Conservation (phyloP, 495 filamentous ascomycete genomes). For the Pseudomonodictys pantanalensis region DNA sequence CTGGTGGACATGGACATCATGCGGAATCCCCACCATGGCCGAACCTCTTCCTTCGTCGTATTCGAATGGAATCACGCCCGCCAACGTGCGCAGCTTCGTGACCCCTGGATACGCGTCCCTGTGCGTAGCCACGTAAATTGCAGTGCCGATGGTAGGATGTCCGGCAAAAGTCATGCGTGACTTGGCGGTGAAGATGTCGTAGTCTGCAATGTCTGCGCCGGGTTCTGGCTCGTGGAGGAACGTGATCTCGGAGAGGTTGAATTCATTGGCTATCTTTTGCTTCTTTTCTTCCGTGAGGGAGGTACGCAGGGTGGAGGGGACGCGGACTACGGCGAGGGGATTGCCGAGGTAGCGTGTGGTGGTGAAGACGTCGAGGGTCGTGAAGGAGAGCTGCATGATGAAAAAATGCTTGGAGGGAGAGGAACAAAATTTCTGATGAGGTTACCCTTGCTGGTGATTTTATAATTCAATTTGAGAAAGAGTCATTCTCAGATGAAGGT, state of each 20-base stretch:
- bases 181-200: conserved; percentile 69
- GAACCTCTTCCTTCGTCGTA: neutral
- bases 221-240: conserved; percentile 60
- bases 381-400: conserved; percentile 41
- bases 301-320: conserved; percentile 42
- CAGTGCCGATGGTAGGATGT: conserved; percentile 72
- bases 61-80: conserved; percentile 11
- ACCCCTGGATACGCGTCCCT: neutral
- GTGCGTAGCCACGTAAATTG: conserved; percentile 47
- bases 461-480: no score
- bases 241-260: conserved; percentile 82
- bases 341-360: conserved; percentile 57
- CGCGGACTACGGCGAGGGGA: conserved; percentile 61
- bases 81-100: conserved; percentile 5
- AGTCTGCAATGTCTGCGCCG: conserved; percentile 38
- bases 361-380: conserved; percentile 71
- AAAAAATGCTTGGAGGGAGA: no score
- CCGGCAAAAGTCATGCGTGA: conserved; percentile 71
- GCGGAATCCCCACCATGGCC: conserved; percentile 59
- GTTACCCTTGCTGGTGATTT: no score
- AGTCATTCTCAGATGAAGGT: no score
- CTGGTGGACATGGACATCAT: conserved; percentile 62
- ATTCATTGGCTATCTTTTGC: conserved; percentile 68
- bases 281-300: conserved; percentile 52
- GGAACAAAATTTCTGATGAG: no score